Conservation (phyloP, 176 grass and related monocot genomes). For the Eragrostis curvula region DNA sequence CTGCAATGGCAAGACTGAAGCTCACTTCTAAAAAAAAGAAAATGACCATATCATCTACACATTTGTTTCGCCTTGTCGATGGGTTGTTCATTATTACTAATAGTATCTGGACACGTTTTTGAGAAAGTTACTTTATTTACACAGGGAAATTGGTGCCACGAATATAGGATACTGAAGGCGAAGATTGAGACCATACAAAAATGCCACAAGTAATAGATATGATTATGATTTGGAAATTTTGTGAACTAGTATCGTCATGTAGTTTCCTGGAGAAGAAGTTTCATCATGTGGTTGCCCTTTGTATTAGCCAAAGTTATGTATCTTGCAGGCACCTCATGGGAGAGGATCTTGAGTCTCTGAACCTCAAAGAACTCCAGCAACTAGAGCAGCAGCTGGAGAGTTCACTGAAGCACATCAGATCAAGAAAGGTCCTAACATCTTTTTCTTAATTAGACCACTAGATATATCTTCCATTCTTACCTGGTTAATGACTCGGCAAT, state of each 20-base stretch:
- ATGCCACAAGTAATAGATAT: slow-evolving; percentile 65
- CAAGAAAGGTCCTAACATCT: slow-evolving; percentile 65
- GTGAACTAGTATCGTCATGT: background rate
- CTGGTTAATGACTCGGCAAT: background rate
- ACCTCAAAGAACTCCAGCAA: slow-evolving; percentile 76
- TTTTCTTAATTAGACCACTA: background rate
- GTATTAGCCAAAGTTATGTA: slow-evolving; percentile 10
- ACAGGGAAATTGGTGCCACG: slow-evolving; percentile 81
- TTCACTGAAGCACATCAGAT: slow-evolving; percentile 80
- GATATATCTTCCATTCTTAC: background rate
- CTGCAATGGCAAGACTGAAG: background rate
- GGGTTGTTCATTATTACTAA: background rate
- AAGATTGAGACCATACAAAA: slow-evolving; percentile 81
- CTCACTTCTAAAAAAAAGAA: background rate
- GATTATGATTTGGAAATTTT: background rate
- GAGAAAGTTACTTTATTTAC: slow-evolving; percentile 8
- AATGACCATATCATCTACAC: background rate
- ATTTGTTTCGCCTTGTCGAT: background rate
- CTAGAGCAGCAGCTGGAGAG: slow-evolving; percentile 80
- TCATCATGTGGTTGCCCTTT: background rate
- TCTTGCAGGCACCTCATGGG: slow-evolving; percentile 74
- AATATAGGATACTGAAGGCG: slow-evolving; percentile 75
- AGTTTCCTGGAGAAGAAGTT: background rate
- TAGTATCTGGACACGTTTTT: background rate
- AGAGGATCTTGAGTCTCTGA: slow-evolving; percentile 68